Evolutionary conservation across 1,284 basidiomycete genomes (phyloP).

Genomic region (Leccinum angustisporum): DNA sequence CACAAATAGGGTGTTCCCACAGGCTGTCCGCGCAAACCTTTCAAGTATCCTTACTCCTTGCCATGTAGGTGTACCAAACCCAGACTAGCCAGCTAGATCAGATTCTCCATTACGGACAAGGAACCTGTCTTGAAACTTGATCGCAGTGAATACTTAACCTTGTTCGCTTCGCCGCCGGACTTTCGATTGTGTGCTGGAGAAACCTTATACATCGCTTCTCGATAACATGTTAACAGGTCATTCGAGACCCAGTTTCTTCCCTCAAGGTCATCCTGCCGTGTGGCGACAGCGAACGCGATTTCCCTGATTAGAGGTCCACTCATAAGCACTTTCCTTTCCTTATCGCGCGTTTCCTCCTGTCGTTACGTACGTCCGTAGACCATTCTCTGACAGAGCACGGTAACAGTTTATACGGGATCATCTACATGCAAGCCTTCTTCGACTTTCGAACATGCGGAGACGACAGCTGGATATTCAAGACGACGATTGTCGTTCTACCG

Average conservation of each 20-base stretch:
- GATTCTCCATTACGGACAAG: not conserved
- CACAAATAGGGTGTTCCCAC: not conserved
- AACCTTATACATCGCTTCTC: not conserved
- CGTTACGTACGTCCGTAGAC: not conserved
- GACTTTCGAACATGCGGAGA: not conserved
- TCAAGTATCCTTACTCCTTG: not conserved
- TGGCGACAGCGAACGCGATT: not conserved
- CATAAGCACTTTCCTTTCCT: not conserved
- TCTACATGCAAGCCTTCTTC: not conserved
- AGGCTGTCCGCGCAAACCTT: not conserved
- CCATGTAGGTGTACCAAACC: no score
- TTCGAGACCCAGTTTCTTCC: not conserved
- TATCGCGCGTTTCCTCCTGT: not conserved
- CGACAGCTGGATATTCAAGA: not conserved
- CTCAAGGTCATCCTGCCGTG: not conserved
- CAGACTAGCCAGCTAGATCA: not conserved
- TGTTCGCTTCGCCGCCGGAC: not conserved
- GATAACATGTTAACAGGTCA: not conserved
- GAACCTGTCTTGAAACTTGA: not conserved
- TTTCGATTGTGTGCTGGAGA: not conserved
- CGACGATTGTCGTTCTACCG: not conserved
- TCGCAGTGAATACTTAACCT: not conserved
- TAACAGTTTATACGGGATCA: not conserved
- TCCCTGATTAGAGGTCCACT: not conserved
- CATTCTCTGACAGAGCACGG: not conserved